Evolutionary conservation across 495 filamentous ascomycete genomes (phyloP), one percentile per base, ranked within the genome.

Genomic region (Lasiosphaeris hirsuta): DNA sequence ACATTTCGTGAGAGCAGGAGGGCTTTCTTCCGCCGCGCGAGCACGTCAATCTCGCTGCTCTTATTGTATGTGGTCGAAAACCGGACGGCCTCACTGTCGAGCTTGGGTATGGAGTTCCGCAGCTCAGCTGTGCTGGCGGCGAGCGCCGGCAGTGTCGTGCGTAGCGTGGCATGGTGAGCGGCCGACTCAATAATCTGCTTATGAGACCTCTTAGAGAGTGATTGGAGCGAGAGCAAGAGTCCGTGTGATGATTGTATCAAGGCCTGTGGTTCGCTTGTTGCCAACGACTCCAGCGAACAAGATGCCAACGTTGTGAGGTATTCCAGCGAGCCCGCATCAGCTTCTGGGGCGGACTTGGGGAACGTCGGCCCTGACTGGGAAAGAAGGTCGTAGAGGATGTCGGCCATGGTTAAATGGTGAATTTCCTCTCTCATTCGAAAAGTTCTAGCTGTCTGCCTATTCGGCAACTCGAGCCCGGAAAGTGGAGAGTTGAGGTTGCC

Each of bases 191-290:
- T 90, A 58, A 97, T 85, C 39, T 89, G 76, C 63, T 89, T 88
- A 68, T 97, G 87, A n/a, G 94, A 97, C 59, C 90, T 89, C 59
- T 94, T 92, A 33, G 91, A 93, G 49, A 97, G 82, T 0, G 86
- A 81, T 65, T 99, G 94, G 1, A 97, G 81, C 10, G 91, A 95
- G 35, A 94, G 82, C 10, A 90, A 81, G n/a, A 88, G 84, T 0
- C 88, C 88, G 58, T 97, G 90, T 7, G 86, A 86, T 44, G 88
- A 81, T 62, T 96, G 90, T 1, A 85, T 72, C 42, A 97, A 80
- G 0, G 89, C 88, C 54, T 92, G 86, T 7, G 86, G 86, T 65
- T 99, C 95, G 34, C 82, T 83, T 37, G 83, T 79, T 34, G 81
- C 80, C 44, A 97, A 80, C 8, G 90, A 81, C 23, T 83, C 75